Conservation (phyloP, 2,329 filamentous ascomycete genomes). For the Hirsutella rhossiliensis region DNA sequence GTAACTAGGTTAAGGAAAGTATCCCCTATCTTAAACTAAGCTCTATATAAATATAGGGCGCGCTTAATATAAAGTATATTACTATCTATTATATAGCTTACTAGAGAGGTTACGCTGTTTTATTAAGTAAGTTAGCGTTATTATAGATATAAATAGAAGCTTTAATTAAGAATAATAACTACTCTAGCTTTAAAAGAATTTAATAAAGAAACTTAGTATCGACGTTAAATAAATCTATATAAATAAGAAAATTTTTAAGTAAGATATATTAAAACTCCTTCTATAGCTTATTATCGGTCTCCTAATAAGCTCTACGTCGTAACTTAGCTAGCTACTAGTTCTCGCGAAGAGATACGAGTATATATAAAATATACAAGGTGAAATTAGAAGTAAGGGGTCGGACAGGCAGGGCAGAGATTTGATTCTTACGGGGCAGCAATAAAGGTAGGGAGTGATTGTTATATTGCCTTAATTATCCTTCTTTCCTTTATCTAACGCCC, state of each 20-base stretch:
- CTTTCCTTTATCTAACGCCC: too few species aligned
- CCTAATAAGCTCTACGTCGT: background rate
- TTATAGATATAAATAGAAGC: background rate
- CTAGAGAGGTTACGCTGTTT: background rate
- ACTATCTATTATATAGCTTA: conserved; percentile 5
- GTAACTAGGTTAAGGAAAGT: conserved; percentile 7
- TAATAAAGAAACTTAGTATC: background rate
- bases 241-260: background rate
- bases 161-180: background rate
- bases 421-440: too few species aligned
- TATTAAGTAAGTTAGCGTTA: background rate
- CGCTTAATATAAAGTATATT: conserved; percentile 4
- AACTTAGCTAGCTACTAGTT: background rate
- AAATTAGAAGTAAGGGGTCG: too few species aligned
- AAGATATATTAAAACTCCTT: background rate
- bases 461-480: too few species aligned
- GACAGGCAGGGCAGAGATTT: too few species aligned
- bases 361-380: too few species aligned
- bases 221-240: background rate
- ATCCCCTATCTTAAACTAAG: rapidly evolving
- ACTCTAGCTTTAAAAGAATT: background rate
- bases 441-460: too few species aligned
- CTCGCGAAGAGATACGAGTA: too few species aligned
- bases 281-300: background rate
- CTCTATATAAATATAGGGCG: background rate